Percentiles rank a stretch among this genome's conserved stretches.
These are phyloP conservation scores for Flaveria ramosissima DNA, from an alignment of 129 eudicot species.

Conservation along the genomic window DNA sequence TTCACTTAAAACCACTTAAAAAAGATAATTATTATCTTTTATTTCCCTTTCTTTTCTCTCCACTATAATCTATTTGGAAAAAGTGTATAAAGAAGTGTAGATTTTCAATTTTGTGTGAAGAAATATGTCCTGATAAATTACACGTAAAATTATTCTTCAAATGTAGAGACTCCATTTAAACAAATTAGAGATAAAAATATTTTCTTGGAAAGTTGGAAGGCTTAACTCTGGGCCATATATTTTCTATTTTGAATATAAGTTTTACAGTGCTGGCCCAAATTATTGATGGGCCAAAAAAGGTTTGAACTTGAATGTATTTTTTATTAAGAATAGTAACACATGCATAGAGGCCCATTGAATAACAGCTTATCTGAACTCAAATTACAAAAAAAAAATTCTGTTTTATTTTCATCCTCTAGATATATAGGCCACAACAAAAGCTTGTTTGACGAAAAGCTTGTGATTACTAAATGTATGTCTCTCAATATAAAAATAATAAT, in stretches of 20 bases:
- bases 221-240: background rate
- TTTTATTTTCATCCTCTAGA: background rate
- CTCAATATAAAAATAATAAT: background rate
- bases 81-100: too few relatives aligned
- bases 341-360: background rate
- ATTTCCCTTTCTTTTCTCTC: too few relatives aligned
- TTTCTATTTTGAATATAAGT: background rate
- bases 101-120: too few relatives aligned
- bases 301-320: background rate
- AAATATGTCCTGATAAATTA: too few relatives aligned
- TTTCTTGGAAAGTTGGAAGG: background rate
- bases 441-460: background rate
- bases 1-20: too few relatives aligned
- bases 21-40: too few relatives aligned
- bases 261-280: background rate
- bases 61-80: too few relatives aligned
- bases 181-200: background rate
- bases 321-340: background rate
- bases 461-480: background rate
- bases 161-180: too few relatives aligned
- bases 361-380: background rate
- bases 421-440: background rate
- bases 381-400: too few relatives aligned
- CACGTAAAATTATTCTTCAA: too few relatives aligned
- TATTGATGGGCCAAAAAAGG: background rate